Evolutionary conservation across 202 grass and related monocot genomes (phyloP).

Genomic region (Carex arenaria): DNA sequence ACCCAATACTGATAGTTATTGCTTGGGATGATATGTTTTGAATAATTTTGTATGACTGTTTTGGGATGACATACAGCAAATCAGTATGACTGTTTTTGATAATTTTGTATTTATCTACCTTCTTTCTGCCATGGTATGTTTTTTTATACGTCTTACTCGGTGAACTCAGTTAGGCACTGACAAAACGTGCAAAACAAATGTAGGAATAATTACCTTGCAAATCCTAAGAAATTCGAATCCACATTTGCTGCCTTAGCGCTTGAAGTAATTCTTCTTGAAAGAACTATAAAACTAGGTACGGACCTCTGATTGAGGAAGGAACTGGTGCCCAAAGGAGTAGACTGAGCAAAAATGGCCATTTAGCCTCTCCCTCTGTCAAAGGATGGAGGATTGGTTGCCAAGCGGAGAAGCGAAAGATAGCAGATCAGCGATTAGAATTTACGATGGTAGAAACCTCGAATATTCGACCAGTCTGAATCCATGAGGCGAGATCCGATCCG

Average conservation of each 20-base stretch:
- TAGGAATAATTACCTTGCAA: background rate
- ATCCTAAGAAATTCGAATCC: background rate
- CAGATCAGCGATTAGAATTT: background rate
- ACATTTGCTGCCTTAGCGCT: background rate
- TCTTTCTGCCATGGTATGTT: background rate
- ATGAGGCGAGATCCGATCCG: background rate
- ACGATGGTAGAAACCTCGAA: background rate
- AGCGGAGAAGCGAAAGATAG: background rate
- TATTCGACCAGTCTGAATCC: background rate
- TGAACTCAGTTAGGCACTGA: background rate
- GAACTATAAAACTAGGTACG: background rate
- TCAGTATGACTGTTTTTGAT: background rate
- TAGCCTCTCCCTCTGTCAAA: background rate
- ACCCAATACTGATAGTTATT: background rate
- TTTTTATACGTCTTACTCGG: background rate
- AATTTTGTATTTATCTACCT: background rate
- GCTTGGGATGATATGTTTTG: background rate
- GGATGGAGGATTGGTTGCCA: background rate
- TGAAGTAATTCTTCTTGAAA: background rate
- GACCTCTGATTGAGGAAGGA: background rate
- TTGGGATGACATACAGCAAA: background rate
- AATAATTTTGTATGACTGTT: background rate
- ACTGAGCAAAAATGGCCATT: conserved; percentile 1
- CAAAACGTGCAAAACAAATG: background rate
- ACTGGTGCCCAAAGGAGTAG: background rate